Evolutionary conservation across 2,329 filamentous ascomycete species (phyloP).

Genomic region (Fusarium foetens): DNA sequence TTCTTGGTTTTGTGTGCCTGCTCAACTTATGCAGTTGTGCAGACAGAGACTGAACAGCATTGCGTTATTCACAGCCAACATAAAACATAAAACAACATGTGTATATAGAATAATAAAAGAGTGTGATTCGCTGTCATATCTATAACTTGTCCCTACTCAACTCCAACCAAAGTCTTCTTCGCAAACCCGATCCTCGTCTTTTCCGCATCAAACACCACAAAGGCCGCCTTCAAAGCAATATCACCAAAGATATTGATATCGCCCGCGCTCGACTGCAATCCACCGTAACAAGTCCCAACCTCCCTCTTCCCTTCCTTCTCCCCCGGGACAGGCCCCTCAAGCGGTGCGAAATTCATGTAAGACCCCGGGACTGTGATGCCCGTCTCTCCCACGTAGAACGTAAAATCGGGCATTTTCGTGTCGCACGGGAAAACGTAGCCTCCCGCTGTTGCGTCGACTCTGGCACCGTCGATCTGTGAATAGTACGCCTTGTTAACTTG

Average conservation of each 20-base stretch:
- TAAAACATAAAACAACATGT: background rate
- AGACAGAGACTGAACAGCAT: background rate
- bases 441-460: constrained; percentile 52
- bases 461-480: constrained; percentile 55
- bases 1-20: constrained; percentile 4
- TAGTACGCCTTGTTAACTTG: constrained; percentile 63
- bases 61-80: background rate
- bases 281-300: constrained; percentile 67
- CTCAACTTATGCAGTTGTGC: background rate
- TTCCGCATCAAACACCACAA: constrained; percentile 64
- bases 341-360: constrained; percentile 63
- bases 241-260: constrained; percentile 70
- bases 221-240: constrained; percentile 69
- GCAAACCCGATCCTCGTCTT: constrained; percentile 39
- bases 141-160: background rate
- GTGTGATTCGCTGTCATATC: background rate
- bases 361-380: constrained; percentile 66
- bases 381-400: constrained; percentile 66
- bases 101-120: background rate
- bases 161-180: constrained; percentile 13
- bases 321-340: constrained; percentile 39
- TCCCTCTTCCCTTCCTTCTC: background rate
- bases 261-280: constrained; percentile 67
- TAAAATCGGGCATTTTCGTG: constrained; percentile 58
- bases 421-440: constrained; percentile 61